phyloP scores from a whole-genome alignment of 495 filamentous ascomycete species.

The Trichoderma orchidacearum region DNA sequence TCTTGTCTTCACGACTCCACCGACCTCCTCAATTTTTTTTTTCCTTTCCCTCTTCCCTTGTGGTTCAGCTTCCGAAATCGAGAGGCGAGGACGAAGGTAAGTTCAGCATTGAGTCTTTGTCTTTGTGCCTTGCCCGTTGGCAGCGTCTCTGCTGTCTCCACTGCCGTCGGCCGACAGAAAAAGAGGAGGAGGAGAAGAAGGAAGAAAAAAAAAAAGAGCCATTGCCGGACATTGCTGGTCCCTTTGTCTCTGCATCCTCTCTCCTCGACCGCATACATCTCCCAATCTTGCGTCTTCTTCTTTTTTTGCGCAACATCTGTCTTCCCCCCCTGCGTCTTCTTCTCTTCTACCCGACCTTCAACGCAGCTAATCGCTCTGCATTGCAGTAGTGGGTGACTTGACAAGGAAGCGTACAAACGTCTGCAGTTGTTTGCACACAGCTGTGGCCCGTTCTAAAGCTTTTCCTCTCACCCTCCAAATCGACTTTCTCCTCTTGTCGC shows the following conservation, averaged over 20 bases:
- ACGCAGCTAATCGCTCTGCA: constrained; percentile 1
- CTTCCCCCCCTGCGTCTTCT: constrained; percentile 10
- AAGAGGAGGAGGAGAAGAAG: constrained; percentile 3
- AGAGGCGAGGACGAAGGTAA: constrained; percentile 4
- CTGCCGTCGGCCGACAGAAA: constrained; percentile 14
- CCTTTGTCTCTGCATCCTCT: neutral
- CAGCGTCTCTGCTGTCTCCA: constrained; percentile 10
- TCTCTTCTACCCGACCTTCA: constrained; percentile 8
- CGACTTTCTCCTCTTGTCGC: neutral
- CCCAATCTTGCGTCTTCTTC: constrained; percentile 19
- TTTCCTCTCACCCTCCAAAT: neutral
- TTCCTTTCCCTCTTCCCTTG: constrained; percentile 22
- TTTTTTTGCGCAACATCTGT: constrained; percentile 18
- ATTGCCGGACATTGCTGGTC: constrained; percentile 3
- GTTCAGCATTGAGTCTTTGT: neutral
- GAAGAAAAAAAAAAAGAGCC: constrained; percentile 4
- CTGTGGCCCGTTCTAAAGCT: neutral
- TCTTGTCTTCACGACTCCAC: constrained; percentile 10
- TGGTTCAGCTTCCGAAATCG: constrained; percentile 4
- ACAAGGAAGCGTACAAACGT: neutral
- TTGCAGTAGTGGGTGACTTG: neutral
- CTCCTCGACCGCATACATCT: constrained; percentile 14
- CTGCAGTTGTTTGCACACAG: constrained; percentile 1
- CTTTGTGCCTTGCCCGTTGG: neutral
- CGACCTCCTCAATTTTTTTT: constrained; percentile 22